These are phyloP conservation scores for Blastomyces parvus DNA, from an alignment of 2,329 filamentous ascomycete genomes.

Conservation along the genomic window DNA sequence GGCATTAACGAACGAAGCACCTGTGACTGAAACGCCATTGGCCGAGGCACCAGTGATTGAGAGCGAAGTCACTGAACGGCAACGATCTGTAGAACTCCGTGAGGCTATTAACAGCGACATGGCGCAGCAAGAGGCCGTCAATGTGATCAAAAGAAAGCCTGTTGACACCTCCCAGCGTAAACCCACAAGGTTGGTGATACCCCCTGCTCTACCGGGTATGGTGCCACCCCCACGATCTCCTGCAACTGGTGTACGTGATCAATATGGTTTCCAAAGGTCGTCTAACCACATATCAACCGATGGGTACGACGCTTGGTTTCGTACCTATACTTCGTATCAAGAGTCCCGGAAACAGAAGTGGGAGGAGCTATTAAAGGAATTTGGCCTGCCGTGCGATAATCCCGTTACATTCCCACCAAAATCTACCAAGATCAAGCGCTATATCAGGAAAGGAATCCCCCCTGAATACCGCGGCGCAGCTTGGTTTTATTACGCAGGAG, in stretches of 20 bases:
- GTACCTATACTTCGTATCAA: slow-evolving; percentile 63
- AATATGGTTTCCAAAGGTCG: slow-evolving; percentile 86
- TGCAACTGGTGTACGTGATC: slow-evolving; percentile 50
- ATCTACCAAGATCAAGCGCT: slow-evolving; percentile 76
- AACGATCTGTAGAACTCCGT: background rate
- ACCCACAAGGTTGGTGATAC: slow-evolving; percentile 10
- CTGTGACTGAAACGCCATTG: background rate
- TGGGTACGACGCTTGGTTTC: slow-evolving; percentile 75
- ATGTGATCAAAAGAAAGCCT: slow-evolving; percentile 11
- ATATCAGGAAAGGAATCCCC: slow-evolving; percentile 85
- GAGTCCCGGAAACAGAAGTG: slow-evolving; percentile 71
- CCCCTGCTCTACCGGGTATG: slow-evolving; percentile 25
- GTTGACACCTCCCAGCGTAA: background rate
- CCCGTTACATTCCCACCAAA: slow-evolving; percentile 72
- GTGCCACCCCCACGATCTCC: slow-evolving; percentile 31
- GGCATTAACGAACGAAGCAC: background rate
- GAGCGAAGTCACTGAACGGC: background rate
- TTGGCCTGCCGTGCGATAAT: slow-evolving; percentile 58
- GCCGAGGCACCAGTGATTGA: background rate
- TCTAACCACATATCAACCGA: slow-evolving; percentile 67
- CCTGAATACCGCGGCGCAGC: slow-evolving; percentile 90
- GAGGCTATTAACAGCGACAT: slow-evolving; percentile 1
- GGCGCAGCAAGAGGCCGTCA: slow-evolving; percentile 14
- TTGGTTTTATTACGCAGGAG: slow-evolving; percentile 94
- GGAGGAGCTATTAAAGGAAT: slow-evolving; percentile 66